A percentile compares a stretch with the other conserved stretches of the same genome.
These are phyloP conservation scores for Salix exigua DNA, from an alignment of 345 rosid species.

Conservation along the genomic window DNA sequence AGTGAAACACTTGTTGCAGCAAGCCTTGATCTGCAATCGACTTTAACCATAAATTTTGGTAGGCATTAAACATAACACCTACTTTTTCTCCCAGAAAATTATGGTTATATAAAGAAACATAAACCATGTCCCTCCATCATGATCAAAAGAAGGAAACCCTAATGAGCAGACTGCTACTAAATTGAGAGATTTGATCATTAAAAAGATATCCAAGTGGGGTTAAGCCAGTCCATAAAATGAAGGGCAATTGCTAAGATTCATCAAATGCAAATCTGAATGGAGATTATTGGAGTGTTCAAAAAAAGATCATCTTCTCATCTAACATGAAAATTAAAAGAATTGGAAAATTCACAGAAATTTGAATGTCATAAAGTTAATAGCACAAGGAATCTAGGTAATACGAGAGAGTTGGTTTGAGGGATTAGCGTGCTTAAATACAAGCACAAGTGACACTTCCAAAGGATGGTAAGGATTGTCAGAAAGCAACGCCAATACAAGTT, in stretches of 20 bases:
- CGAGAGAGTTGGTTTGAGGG: neutral
- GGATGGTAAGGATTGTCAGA: neutral
- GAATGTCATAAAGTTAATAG: neutral
- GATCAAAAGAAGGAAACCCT: neutral
- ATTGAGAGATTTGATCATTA: neutral
- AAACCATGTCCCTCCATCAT: neutral
- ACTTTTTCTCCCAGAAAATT: neutral
- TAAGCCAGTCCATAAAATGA: neutral
- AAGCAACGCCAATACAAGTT: neutral
- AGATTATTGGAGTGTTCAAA: neutral
- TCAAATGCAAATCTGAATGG: neutral
- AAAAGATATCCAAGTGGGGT: neutral
- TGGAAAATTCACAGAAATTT: neutral
- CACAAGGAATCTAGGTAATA: neutral
- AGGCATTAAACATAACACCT: neutral
- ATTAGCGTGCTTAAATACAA: neutral
- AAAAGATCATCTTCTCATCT: neutral
- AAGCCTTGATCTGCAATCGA: slow-evolving; percentile 64
- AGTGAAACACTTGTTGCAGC: slow-evolving; percentile 60
- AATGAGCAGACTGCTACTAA: neutral
- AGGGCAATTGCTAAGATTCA: neutral
- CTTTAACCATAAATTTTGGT: neutral
- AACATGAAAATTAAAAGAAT: neutral
- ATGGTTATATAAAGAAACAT: neutral
- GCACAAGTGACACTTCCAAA: neutral